Conservation (phyloP, 176 grass and related monocot species). For the Coix lacrymajobi region DNA sequence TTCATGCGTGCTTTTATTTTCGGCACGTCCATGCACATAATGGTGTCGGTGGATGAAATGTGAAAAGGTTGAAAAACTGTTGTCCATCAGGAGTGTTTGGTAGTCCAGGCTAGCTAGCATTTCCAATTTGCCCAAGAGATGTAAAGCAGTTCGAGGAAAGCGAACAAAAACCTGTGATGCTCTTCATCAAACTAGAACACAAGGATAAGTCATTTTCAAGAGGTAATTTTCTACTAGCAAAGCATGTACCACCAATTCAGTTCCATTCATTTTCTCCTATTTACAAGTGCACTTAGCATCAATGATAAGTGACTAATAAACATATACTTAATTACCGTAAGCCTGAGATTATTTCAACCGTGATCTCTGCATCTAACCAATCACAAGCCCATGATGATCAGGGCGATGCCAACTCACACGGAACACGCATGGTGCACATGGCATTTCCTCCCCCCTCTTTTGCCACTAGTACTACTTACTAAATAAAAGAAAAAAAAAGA, state of each 20-base stretch:
- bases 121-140: background rate
- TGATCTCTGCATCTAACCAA: background rate
- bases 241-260: background rate
- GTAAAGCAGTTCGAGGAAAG: background rate
- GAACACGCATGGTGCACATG: conserved; percentile 53
- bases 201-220: background rate
- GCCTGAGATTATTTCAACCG: background rate
- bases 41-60: background rate
- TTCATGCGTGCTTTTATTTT: too few relatives aligned
- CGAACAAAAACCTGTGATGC: background rate
- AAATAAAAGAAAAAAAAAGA: too few relatives aligned
- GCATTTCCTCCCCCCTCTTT: conserved; percentile 3
- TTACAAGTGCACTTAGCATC: background rate
- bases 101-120: background rate
- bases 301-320: background rate
- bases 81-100: background rate
- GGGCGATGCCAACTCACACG: conserved; percentile 31
- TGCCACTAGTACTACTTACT: too few relatives aligned
- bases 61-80: background rate
- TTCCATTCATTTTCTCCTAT: background rate
- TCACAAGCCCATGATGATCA: background rate
- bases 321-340: background rate
- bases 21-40: background rate
- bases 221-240: background rate
- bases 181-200: background rate